phyloP scores from a whole-genome alignment of 371 early-diverging fungal genomes.

The Gilbertella persicaria region DNA sequence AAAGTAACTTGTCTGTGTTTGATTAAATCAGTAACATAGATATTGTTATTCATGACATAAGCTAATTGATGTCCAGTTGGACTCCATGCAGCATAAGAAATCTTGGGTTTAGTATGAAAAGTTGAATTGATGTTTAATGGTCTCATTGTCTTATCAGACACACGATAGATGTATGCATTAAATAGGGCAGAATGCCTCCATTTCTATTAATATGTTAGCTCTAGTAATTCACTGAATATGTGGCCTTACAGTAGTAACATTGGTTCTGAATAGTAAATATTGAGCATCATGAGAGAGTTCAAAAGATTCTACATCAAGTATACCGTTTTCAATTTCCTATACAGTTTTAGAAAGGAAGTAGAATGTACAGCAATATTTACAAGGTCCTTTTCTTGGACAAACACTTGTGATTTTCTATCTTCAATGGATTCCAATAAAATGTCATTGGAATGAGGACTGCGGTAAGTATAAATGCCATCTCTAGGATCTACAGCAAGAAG shows the following conservation, averaged over 20 bases:
- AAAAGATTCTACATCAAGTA: constrained; percentile 45
- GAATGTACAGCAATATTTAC: constrained; percentile 19
- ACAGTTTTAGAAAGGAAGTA: no score
- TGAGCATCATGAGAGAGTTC: constrained; percentile 78
- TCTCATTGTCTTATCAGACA: constrained; percentile 49
- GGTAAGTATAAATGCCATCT: constrained; percentile 56
- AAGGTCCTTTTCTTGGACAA: constrained; percentile 35
- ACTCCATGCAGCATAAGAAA: constrained; percentile 74
- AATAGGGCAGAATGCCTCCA: constrained; percentile 87
- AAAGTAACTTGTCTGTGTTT: constrained; percentile 73
- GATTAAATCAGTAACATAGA: constrained; percentile 73
- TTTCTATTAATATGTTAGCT: constrained; percentile 32
- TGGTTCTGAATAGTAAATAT: constrained; percentile 71
- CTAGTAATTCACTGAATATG: not conserved
- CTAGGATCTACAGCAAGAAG: constrained; percentile 9
- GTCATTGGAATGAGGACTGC: constrained; percentile 40
- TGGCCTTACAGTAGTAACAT: constrained; percentile 58
- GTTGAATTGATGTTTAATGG: constrained; percentile 58
- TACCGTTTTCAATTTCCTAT: constrained; percentile 22
- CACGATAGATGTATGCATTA: constrained; percentile 75
- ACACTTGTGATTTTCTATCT: constrained; percentile 29
- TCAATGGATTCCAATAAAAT: constrained; percentile 48
- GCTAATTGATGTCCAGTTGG: constrained; percentile 78
- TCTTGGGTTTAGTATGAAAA: constrained; percentile 32
- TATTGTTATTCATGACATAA: constrained; percentile 86